Base-by-base conservation (phyloP, 2,329 filamentous ascomycete genomes). In the Cyphellophora attinorum region DNA sequence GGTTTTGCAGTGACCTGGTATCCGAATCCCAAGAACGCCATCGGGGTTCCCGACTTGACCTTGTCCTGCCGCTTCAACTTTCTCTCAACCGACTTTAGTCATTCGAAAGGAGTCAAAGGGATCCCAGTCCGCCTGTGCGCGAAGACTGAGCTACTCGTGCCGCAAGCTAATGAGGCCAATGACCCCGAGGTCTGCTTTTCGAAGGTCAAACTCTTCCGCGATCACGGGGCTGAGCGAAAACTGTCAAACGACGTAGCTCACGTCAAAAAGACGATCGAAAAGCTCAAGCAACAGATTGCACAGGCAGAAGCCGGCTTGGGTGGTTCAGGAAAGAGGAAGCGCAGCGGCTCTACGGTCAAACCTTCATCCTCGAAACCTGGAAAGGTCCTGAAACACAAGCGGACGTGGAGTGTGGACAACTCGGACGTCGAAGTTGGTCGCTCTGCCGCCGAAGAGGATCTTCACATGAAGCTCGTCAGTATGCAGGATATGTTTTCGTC, bases 51-150 rank as follows among this genome's bases (percentile, higher is more conserved):
- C 3, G 86, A 95, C 50, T 91, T 86, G 56, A 83, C 78, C 31
- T 76, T 98, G 37, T 82, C 86, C 6, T 85, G 96, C 10, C 83
- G 91, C 29, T 98, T 96, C 69, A 98, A 98, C 62, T 98, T 98
- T 54, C 68, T 98, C 1, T 98, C 91, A 1, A 98, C 91, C 6
- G 91, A 98, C 55, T 98, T 96, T 56, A 96, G 89, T 57, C 91
- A 96, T 54, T 96, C 91, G 6, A 98, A 98, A 55, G 91, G 91
- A 29, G 91, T 98, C 31, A 98, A 96, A 60, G 91, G 91, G 21
- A 95, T 96, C 45, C 89, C 91, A 0, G 88, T 98, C 4, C 71
- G 91, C 36, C 71, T 96, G 1, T 96, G 89, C 57, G 79, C 88
- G 11, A 96, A 96, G 60, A 96, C 91, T 0, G 81, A 82, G 44